phyloP scores from a whole-genome alignment of 2,329 filamentous ascomycete species.

The Venturia pyrina region DNA sequence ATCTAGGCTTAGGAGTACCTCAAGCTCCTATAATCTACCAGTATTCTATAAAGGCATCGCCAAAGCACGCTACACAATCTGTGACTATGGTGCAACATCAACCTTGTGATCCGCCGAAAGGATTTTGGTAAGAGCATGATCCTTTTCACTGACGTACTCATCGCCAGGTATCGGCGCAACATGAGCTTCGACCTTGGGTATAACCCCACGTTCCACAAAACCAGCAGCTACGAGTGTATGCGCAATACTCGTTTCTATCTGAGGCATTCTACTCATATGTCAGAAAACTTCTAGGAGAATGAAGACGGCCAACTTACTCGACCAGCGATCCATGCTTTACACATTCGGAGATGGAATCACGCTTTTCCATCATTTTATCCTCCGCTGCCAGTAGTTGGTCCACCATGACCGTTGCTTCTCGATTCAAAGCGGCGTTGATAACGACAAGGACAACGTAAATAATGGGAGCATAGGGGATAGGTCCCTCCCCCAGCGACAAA shows the following conservation, averaged over 20 bases:
- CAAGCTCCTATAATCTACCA: too few relatives aligned
- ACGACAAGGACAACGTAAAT: background rate
- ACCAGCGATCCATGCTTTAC: background rate
- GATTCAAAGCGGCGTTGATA: background rate
- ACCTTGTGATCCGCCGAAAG: background rate
- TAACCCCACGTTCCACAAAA: background rate
- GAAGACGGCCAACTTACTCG: background rate
- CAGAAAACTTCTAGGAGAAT: too few relatives aligned
- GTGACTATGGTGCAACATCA: background rate
- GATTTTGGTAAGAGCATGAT: background rate
- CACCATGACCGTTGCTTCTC: background rate
- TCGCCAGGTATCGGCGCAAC: background rate
- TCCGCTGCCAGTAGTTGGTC: background rate
- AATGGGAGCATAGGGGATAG: background rate
- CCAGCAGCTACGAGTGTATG: background rate
- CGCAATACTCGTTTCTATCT: background rate
- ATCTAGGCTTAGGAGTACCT: too few relatives aligned
- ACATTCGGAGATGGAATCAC: background rate
- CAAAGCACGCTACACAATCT: too few relatives aligned
- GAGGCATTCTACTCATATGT: background rate
- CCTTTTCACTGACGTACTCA: background rate
- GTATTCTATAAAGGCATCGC: too few relatives aligned
- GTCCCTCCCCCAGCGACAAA: background rate
- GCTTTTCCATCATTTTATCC: background rate
- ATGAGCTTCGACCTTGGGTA: background rate